Evolutionary conservation across 306 rosid species (phyloP), one percentile per base, ranked within the genome.

Genomic region (Quercus dentata): DNA sequence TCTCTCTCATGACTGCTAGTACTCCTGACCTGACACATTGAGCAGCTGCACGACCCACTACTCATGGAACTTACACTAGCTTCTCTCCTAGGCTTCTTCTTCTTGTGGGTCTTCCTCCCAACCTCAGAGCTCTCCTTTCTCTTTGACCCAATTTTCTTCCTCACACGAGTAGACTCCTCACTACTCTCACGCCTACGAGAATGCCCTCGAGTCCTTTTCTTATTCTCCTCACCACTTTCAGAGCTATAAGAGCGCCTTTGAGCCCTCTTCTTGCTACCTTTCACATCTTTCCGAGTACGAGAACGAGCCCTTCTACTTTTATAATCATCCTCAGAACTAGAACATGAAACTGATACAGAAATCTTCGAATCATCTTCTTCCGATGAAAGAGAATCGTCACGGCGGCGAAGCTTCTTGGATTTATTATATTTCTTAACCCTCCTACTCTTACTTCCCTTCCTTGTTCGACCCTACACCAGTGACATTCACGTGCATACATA

Each of bases 401-500:
- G 87, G 18, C 25, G 77, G 70, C 74, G 87, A 86, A 79, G 87
- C 90, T 87, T 93, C 97, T 88, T 95, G 78, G 94, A 86, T 87
- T 82, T 85, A 18, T 35, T 35, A 78, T 55, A 9, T 81, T 78
- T 90, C 87, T 78, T 79, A 70, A 81, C 78, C 73, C 58, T 83
- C 86, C 78, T 88, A 71, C 72, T 88, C 80, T 71, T 92, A 79
- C 87, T 82, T 59, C 74, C 78, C 83, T 81, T 83, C 83, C 31
- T 91, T 12, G 57, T 75, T 78, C 83, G 81, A 61, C 59, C 87
- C 97, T 92, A 84, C 83, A 78, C 72, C 86, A 84, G 58, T 56
- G 73, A 77, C 67, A 67, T 8, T 38, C 41, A 46, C 49, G 67
- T 11, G 64, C 54, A 58, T 44, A 28, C 69, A 65, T 31, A 25